Conservation (phyloP, 2,329 filamentous ascomycete species). For the Ophiostoma fasciatum region DNA sequence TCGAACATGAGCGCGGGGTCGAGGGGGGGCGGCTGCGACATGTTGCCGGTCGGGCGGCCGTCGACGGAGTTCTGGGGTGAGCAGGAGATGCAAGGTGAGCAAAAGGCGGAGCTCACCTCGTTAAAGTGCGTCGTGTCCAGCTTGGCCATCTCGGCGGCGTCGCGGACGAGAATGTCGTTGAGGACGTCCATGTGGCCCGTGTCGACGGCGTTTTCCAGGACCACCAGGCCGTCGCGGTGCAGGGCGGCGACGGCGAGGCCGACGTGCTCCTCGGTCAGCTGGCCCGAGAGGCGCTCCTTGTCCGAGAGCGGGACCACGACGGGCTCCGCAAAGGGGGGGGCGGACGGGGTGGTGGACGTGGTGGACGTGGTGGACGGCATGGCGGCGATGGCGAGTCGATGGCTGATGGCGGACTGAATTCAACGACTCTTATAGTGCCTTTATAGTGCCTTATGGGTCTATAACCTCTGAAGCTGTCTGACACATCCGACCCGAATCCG, state of each 20-base stretch:
- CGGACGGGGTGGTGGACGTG: background rate
- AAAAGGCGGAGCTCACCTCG: background rate
- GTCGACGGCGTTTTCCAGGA: background rate
- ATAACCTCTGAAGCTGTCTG: too few species aligned
- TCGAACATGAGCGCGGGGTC: background rate
- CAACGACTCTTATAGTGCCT: too few species aligned
- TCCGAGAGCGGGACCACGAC: slow-evolving; percentile 1
- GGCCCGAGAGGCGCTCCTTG: background rate
- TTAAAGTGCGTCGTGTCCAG: background rate
- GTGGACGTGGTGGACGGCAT: background rate
- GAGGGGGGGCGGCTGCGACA: background rate
- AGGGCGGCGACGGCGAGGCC: background rate
- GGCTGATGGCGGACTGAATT: too few species aligned
- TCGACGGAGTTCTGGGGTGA: background rate
- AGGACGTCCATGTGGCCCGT: background rate
- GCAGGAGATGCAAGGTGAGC: too few species aligned
- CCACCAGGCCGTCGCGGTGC: slow-evolving; percentile 1
- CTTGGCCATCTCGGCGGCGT: slow-evolving; percentile 1
- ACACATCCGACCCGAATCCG: too few species aligned
- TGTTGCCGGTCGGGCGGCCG: slow-evolving; percentile 1
- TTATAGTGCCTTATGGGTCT: too few species aligned
- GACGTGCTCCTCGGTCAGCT: background rate
- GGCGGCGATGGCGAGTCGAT: too few species aligned
- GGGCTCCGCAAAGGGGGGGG: background rate
- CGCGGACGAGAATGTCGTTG: background rate